These are phyloP conservation scores for Phalaenopsis aphrodite DNA, from an alignment of 106 monocot species.

Conservation along the genomic window DNA sequence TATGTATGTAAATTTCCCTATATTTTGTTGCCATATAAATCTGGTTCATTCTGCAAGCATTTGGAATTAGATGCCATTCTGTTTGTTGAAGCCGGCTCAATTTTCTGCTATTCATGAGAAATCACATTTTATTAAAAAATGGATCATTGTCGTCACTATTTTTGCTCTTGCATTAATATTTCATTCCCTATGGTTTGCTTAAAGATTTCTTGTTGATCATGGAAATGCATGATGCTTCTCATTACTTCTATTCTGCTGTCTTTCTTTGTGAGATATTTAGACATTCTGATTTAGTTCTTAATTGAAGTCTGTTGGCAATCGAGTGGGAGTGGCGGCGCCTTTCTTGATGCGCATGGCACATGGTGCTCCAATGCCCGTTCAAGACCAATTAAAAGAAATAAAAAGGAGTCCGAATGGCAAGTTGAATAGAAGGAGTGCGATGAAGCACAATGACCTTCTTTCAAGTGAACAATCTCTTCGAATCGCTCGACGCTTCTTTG, in stretches of 20 bases:
- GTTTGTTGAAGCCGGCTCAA: not conserved
- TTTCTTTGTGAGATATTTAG: not conserved
- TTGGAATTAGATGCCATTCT: not conserved
- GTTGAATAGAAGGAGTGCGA: constrained; percentile 10
- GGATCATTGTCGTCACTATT: not conserved
- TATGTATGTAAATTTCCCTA: not conserved
- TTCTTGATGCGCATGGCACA: constrained; percentile 99
- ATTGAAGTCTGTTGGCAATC: constrained; percentile 87
- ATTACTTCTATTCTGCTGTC: constrained; percentile 5
- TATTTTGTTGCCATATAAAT: not conserved
- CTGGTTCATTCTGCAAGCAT: not conserved
- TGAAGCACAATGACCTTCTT: constrained; percentile 14
- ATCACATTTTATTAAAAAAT: not conserved
- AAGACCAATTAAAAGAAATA: constrained; percentile 38
- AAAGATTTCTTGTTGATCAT: not conserved
- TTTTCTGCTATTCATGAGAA: not conserved
- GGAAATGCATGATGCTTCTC: not conserved
- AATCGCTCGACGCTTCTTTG: constrained; percentile 86
- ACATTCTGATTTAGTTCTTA: constrained; percentile 3
- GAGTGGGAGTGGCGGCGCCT: constrained; percentile 84
- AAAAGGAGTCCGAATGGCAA: constrained; percentile 16
- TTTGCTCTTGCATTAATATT: not conserved
- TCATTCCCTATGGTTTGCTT: not conserved
- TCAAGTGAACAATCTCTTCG: constrained; percentile 55
- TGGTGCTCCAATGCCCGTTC: constrained; percentile 59